phyloP scores from a whole-genome alignment of 2,329 filamentous ascomycete species.

The Trichoderma polysporum region DNA sequence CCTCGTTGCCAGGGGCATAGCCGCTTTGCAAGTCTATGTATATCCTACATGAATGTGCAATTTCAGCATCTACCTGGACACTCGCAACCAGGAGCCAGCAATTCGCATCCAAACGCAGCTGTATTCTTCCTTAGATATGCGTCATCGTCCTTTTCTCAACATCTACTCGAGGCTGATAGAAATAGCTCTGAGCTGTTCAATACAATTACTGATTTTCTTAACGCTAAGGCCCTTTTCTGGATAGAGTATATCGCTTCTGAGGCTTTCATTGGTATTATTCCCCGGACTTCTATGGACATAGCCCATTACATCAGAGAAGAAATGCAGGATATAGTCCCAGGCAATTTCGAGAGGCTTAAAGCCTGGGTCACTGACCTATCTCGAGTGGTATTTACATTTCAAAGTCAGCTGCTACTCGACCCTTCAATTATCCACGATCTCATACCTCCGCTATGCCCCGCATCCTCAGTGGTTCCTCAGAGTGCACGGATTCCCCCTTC shows the following conservation, averaged over 20 bases:
- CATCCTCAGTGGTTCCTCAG: background rate
- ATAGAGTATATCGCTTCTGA: slow-evolving; percentile 1
- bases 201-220: background rate
- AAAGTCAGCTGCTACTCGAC: background rate
- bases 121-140: background rate
- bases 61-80: background rate
- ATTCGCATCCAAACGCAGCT: background rate
- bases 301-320: background rate
- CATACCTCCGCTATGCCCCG: slow-evolving; percentile 9
- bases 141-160: background rate
- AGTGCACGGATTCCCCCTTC: background rate
- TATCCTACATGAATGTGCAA: slow-evolving; percentile 10
- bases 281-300: slow-evolving; percentile 8
- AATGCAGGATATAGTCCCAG: background rate
- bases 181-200: background rate
- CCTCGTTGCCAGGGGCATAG: background rate
- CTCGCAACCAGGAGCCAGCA: background rate
- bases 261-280: background rate
- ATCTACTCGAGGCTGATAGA: background rate
- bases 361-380: slow-evolving; percentile 9
- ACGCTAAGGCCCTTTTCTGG: background rate
- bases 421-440: slow-evolving; percentile 10
- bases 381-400: slow-evolving; percentile 2
- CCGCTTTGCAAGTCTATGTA: background rate
- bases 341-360: background rate